Conservation (phyloP, 495 filamentous ascomycete species). For the Chlorociboria aeruginascens region DNA sequence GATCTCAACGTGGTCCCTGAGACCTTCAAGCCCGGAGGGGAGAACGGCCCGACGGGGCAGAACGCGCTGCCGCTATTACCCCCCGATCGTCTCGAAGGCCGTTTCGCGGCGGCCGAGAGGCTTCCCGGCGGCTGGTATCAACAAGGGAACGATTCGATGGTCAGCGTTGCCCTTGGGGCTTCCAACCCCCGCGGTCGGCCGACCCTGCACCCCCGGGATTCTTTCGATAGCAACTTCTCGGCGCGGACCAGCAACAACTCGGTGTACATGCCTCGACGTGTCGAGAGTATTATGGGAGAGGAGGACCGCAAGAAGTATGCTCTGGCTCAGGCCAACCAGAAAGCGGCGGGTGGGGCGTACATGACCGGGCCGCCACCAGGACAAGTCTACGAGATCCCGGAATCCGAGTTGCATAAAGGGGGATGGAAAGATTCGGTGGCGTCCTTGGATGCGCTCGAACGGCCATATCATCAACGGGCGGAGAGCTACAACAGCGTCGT, state of each 20-base stretch:
- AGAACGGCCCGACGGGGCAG: slow-evolving; percentile 24
- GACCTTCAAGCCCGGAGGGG: slow-evolving; percentile 65
- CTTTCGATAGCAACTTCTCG: slow-evolving; percentile 61
- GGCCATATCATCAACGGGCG: slow-evolving; percentile 3
- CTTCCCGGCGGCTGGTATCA: slow-evolving; percentile 50
- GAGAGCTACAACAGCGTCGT: slow-evolving; percentile 7
- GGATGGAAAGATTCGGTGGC: slow-evolving; percentile 34
- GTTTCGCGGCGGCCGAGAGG: slow-evolving; percentile 49
- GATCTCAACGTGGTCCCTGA: slow-evolving; percentile 89
- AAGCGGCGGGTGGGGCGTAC: slow-evolving; percentile 38
- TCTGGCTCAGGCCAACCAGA: slow-evolving; percentile 51
- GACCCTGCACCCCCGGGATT: slow-evolving; percentile 47
- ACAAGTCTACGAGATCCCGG: slow-evolving; percentile 40
- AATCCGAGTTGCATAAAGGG: slow-evolving; percentile 32
- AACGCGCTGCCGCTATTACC: slow-evolving; percentile 48
- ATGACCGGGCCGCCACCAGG: slow-evolving; percentile 33
- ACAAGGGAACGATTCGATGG: slow-evolving; percentile 49
- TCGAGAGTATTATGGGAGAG: slow-evolving; percentile 75
- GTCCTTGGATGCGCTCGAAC: slow-evolving; percentile 15
- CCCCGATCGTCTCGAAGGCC: slow-evolving; percentile 58
- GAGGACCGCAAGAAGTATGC: slow-evolving; percentile 63
- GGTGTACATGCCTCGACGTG: slow-evolving; percentile 59
- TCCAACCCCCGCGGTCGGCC: slow-evolving; percentile 22
- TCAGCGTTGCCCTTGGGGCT: slow-evolving; percentile 28
- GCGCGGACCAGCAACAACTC: slow-evolving; percentile 47